phyloP scores from a whole-genome alignment of 2,329 filamentous ascomycete genomes.

The Aspergillus udagawae region DNA sequence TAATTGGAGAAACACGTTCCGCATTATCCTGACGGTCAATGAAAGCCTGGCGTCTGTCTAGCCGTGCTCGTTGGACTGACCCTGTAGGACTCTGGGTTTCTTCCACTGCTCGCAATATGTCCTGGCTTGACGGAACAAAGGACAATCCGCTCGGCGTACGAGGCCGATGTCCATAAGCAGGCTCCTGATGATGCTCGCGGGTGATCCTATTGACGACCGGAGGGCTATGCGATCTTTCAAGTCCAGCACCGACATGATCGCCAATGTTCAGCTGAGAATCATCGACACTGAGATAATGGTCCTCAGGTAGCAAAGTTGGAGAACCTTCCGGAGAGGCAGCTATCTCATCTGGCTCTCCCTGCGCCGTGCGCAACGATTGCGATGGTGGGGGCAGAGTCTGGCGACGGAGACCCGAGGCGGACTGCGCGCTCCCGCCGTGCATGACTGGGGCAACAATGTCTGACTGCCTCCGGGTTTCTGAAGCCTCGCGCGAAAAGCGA shows the following conservation, averaged over 20 bases:
- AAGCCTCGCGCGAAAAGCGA: neutral
- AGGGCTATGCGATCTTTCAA: constrained; percentile 17
- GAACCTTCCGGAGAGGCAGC: constrained; percentile 9
- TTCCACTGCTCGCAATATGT: constrained; percentile 8
- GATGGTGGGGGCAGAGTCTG: constrained; percentile 6
- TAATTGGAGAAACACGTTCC: constrained; percentile 32
- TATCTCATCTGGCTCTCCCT: constrained; percentile 2
- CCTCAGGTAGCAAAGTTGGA: constrained; percentile 9
- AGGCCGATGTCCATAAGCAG: neutral
- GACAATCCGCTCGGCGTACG: neutral
- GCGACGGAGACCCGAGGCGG: neutral
- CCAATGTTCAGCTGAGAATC: constrained; percentile 12
- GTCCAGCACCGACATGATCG: constrained; percentile 6
- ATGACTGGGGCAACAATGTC: constrained; percentile 3
- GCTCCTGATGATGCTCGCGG: neutral
- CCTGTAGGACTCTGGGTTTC: neutral
- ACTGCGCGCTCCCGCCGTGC: neutral
- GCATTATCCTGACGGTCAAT: constrained; percentile 36
- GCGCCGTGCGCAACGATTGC: neutral
- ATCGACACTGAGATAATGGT: constrained; percentile 6
- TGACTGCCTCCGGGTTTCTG: constrained; percentile 9
- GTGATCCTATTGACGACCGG: neutral
- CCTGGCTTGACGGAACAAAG: neutral
- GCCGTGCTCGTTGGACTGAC: neutral
- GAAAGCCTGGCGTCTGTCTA: constrained; percentile 20